Base-by-base conservation (phyloP, 345 rosid species). In the Hibiscus syriacus region DNA sequence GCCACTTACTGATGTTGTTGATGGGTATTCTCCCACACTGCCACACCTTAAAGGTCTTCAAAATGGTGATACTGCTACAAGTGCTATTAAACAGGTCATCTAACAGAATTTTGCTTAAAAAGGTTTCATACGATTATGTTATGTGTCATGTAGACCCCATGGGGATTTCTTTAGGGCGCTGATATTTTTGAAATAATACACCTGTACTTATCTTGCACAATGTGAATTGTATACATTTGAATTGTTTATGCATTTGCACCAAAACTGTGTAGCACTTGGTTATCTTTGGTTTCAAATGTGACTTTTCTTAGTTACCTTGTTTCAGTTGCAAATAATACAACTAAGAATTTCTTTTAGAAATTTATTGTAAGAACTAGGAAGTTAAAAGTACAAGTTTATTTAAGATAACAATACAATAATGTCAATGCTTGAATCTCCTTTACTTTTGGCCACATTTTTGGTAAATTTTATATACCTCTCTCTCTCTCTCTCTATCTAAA, bases 1-100 rank as follows among this genome's bases (percentile, higher is more conserved):
- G 67, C 97, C 97, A n/a, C 92, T 94, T 50, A 72, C 83, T 0
- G 97, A 94, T 85, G 99, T 94, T 72, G 89, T 84, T 80, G 99
- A 94, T 72, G 99, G 99, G 69, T 94, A 94, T 66, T 94, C 99
- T 74, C 82, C 97, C 48, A 94, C 99, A 32, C 59, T 94, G 62
- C 99, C 99, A 29, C 99, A 94, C 79, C 99, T 94, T 50, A 94
- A 94, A 84, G 97, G 97, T 61, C 99, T 94, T 76, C 95, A 94
- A 77, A 94, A 94, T 71, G 97, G 97, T 7, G 97, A 94, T 71
- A 94, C 90, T 71, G 97, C 99, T 61, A 94, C 99, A 0, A 91
- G 99, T 83, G 97, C 99, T 77, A 91, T 94, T 77, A 94, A 94
- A 78, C 96, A 91, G 99, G 99, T 93, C 27, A 66, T 69, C 61